Conservation (phyloP, 345 rosid genomes). For the Eucalyptus pauciflora region DNA sequence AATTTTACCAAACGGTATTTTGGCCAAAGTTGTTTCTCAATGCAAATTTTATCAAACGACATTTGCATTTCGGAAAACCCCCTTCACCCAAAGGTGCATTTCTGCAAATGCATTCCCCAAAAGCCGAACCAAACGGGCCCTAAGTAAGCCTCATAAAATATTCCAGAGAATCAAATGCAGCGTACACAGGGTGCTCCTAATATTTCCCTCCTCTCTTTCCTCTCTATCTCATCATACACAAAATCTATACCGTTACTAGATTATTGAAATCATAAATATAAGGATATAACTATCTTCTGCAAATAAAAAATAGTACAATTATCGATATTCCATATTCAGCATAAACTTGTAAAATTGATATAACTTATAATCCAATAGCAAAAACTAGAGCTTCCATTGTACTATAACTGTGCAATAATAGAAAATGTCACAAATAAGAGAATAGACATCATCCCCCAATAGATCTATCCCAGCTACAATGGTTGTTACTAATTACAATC, state of each 20-base stretch:
- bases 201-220: neutral
- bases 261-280: neutral
- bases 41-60: no score
- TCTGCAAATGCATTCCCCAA: no score
- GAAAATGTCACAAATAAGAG: neutral
- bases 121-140: no score
- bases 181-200: neutral
- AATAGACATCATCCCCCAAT: neutral
- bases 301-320: neutral
- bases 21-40: no score
- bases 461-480: neutral
- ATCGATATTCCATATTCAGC: neutral
- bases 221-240: rapidly evolving
- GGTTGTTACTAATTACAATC: neutral
- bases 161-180: neutral
- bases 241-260: neutral
- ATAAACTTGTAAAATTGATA: neutral
- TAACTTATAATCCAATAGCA: neutral
- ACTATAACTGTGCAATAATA: neutral
- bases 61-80: no score
- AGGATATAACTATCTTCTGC: rapidly evolving
- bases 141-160: neutral
- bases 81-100: no score
- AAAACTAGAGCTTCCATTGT: neutral
- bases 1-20: no score